A percentile compares a stretch with the other conserved stretches of the same genome.
phyloP scores from a whole-genome alignment of 129 eudicot species.

The Helianthus annuus region HanXRQr2.0-SUNRISE NC_035442.2:77509337-77509836 shows the following conservation, averaged over 20 bases:
- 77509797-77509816: no score
- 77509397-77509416: slow-evolving; percentile 79
- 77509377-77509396: slow-evolving; percentile 92
- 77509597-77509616: slow-evolving; percentile 45
- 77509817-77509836: no score
- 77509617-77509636: slow-evolving; percentile 23
- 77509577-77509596: slow-evolving; percentile 44
- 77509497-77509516: slow-evolving; percentile 63
- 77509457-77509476: background rate
- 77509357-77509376: slow-evolving; percentile 74
- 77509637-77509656: no score
- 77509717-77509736: no score
- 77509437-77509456: background rate
- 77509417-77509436: background rate
- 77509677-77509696: no score
- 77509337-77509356: slow-evolving; percentile 39
- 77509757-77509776: no score
- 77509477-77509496: slow-evolving; percentile 58
- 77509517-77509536: slow-evolving; percentile 75
- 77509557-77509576: slow-evolving; percentile 69
- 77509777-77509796: no score
- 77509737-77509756: no score
- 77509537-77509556: slow-evolving; percentile 72
- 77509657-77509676: no score
- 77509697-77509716: no score